Base-by-base conservation (phyloP, 1,284 basidiomycete genomes). In the Austropuccinia psidii region DNA sequence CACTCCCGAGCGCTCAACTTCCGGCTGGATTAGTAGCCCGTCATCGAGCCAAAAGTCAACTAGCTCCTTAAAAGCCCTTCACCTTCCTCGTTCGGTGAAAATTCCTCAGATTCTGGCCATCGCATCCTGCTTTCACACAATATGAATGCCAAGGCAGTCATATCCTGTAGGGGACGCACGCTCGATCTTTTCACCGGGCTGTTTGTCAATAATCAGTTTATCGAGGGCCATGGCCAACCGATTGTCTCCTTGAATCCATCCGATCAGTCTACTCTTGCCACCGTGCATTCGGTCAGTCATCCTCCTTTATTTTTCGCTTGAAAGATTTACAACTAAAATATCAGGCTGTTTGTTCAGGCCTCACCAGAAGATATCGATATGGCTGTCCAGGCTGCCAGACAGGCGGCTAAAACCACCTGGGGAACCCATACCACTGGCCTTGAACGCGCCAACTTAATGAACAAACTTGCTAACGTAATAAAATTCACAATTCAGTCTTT, bases 161-260 rank as follows among this genome's bases (percentile, higher is more conserved):
- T 57, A 7, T 33, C 75, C 58, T 37, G 41, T 35, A 69, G 43
- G 27, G 68, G 58, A 31, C 52, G 31, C 21, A 37, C 65, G 24
- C 47, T 76, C 35, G 21, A 62, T 31, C 43, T 75, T 33, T 75
- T 65, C 60, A 74, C 68, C 24, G 76, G 76, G 33, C 68, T 76
- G 11, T 76, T 76, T 54, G 76, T 76, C 75, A 73, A 74, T 50
- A 76, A 76, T 55, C 49, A 76, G 60, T 76, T 76, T 47, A 33
- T 65, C 13, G n/a, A 54, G 17, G 76, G 60, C 29, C 68, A 76
- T 61, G 75, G 75, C 47, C 33, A 73, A 39, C 35, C 67, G 5
- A 62, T 76, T 41, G 54, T 66, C 47, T 58, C 69, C n/a, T 41
- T 75, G 43, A 67, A 76, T 45, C 76, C 76, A 27, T 64, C 76